phyloP scores from a whole-genome alignment of 2,329 filamentous ascomycete species.

The Xylariaceae sp. region DNA sequence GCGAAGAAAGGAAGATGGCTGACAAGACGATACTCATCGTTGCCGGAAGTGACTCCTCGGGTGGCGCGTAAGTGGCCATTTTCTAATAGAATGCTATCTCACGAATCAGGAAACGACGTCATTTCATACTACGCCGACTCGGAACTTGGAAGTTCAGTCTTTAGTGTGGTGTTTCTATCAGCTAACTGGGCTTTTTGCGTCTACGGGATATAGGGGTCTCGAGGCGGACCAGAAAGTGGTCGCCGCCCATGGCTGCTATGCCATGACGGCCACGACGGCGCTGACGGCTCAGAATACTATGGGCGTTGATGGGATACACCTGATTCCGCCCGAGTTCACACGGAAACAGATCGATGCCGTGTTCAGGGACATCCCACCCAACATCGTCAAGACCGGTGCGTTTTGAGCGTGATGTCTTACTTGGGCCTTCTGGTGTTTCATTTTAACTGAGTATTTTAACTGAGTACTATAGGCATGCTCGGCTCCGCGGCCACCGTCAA shows the following conservation, averaged over 20 bases:
- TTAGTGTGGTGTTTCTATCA: neutral
- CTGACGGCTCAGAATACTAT: constrained; percentile 93
- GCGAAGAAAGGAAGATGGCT: constrained; percentile 29
- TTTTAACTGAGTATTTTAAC: neutral
- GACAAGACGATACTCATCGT: constrained; percentile 64
- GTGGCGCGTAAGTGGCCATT: constrained; percentile 62
- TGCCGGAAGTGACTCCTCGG: constrained; percentile 85
- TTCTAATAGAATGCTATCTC: constrained; percentile 1
- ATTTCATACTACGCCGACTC: neutral
- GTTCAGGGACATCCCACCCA: constrained; percentile 75
- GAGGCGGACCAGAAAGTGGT: constrained; percentile 96
- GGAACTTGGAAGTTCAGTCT: neutral
- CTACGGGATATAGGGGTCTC: constrained; percentile 58
- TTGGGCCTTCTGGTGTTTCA: no score
- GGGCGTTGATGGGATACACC: constrained; percentile 75
- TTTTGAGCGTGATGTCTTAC: constrained; percentile 3
- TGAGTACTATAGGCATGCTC: constrained; percentile 62
- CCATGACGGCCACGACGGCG: constrained; percentile 91
- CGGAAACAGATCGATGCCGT: constrained; percentile 80
- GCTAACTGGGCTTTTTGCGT: neutral
- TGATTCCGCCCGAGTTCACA: constrained; percentile 72
- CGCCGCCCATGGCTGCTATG: constrained; percentile 86
- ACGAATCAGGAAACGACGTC: neutral
- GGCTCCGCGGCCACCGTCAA: constrained; percentile 65
- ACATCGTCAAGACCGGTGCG: constrained; percentile 87